Evolutionary conservation across 495 filamentous ascomycete genomes (phyloP).

Genomic region (Podospora conica): DNA sequence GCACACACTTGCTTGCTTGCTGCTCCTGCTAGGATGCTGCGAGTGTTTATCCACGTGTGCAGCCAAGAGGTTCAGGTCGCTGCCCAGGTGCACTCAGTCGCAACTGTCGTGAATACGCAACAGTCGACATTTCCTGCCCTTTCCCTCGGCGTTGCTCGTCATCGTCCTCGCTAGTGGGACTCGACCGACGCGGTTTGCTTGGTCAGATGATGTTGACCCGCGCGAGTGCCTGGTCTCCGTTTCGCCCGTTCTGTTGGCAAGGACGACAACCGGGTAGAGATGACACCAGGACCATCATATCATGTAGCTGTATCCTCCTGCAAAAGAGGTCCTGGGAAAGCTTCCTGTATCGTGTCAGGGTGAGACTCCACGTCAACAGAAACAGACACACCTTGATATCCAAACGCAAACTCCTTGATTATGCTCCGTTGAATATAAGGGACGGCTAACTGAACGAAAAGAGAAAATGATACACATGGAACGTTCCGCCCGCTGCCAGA

Average conservation of each 20-base stretch:
- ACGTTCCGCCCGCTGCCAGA: neutral
- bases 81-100: too few species aligned
- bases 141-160: neutral
- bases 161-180: neutral
- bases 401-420: constrained; percentile 6
- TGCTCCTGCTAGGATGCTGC: too few species aligned
- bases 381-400: neutral
- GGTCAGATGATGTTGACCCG: neutral
- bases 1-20: too few species aligned
- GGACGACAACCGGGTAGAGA: too few species aligned
- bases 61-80: too few species aligned
- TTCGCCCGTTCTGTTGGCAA: too few species aligned
- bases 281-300: neutral
- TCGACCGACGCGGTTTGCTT: neutral
- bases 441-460: neutral
- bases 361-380: neutral
- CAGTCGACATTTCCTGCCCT: neutral
- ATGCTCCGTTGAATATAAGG: constrained; percentile 6
- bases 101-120: too few species aligned
- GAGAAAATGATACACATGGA: constrained; percentile 1
- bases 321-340: too few species aligned
- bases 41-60: too few species aligned
- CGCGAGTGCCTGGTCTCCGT: neutral
- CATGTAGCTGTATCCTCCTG: too few species aligned
- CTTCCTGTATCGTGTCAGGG: too few species aligned